Evolutionary conservation across 2,329 filamentous ascomycete genomes (phyloP), one percentile per base, ranked within the genome.

Genomic region (Penicillium sp.): DNA sequence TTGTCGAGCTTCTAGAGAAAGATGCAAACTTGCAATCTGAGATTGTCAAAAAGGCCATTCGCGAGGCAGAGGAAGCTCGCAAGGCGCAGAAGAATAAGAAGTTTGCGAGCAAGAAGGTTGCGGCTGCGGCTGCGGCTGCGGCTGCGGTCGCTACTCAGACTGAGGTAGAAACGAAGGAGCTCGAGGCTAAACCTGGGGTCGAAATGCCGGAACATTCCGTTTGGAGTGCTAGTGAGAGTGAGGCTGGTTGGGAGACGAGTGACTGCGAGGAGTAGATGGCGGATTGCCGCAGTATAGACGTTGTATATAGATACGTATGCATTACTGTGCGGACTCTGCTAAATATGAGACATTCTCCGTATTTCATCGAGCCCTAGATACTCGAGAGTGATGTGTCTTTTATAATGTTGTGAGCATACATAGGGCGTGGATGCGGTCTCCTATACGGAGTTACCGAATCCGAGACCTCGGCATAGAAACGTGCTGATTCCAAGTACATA

Each of bases 1-100:
- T 87, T 55, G 79, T 85, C 60, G 75, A 77, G n/a, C 62, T 74
- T 36, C 55, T 70, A 43, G 78, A 79, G 54, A 74, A 76, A 33
- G 56, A 63, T 4, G 41, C 68, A 2, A 51, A 27, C 3, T 70
- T 73, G 41, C 68, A 72, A 40, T 66, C 76, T 14, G 67, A 66
- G 36, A 66, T 68, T 9, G 50, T 51, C 37, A 60, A 60, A 39
- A 64, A 60, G 37, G 59, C 64, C 47, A 56, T 63, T 22, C 60
- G 66, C 24, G 62, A 70, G 37, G 59, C 66, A 19, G 68, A 70
- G 22, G 61, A 67, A 41, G 57, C 52, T 22, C 57, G 58, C 36
- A 69, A 71, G 55, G 60, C 57, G 7, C 63, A 66, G 55, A 67
- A 63, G 40, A 56, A 64, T 27, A 63, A 67, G 58, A 70, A 71